Percentiles rank a stretch among this genome's conserved stretches.
These are phyloP conservation scores for Helianthus annuus DNA, from an alignment of 129 eudicot species.

Conservation along the genomic window HanXRQr2.0-SUNRISE NC_035438.2:8847345-8847844, in stretches of 20 bases:
- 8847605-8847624: background rate
- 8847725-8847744: no score
- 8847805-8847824: no score
- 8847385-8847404: conserved; percentile 37
- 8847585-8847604: background rate
- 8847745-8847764: no score
- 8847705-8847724: background rate
- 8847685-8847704: background rate
- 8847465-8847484: conserved; percentile 9
- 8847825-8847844: no score
- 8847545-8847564: background rate
- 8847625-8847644: background rate
- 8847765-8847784: no score
- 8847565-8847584: background rate
- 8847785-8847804: no score
- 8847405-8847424: conserved; percentile 49
- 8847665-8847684: background rate
- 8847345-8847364: background rate
- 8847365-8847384: conserved; percentile 35
- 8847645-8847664: background rate
- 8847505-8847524: background rate
- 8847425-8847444: conserved; percentile 48
- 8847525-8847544: background rate
- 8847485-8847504: background rate
- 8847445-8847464: conserved; percentile 12